phyloP scores from a whole-genome alignment of 1,284 basidiomycete species.

The Acaromyces ingoldii region DNA sequence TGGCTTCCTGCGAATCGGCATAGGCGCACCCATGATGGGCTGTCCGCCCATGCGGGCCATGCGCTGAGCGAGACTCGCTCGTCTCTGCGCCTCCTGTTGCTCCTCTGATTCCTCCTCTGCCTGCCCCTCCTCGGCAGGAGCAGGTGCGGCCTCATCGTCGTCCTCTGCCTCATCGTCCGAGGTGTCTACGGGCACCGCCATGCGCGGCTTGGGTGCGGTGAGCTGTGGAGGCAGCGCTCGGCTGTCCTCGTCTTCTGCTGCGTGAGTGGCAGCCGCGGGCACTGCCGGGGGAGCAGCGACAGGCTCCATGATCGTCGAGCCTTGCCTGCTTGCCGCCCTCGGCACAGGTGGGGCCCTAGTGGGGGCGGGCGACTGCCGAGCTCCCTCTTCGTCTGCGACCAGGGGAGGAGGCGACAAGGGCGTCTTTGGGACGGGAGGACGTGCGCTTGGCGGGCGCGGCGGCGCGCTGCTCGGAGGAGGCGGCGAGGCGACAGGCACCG shows the following conservation, averaged over 20 bases:
- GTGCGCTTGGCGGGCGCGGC: conserved; percentile 28
- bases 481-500: not conserved
- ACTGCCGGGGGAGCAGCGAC: not conserved
- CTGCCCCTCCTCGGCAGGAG: conserved; percentile 5
- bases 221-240: conserved; percentile 6
- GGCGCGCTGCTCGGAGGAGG: conserved; percentile 3
- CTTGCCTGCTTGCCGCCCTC: not conserved
- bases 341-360: conserved; percentile 4
- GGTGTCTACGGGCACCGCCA: conserved; percentile 28
- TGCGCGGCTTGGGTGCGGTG: conserved; percentile 29
- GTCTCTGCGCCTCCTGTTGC: conserved; percentile 36
- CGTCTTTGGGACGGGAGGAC: conserved; percentile 31
- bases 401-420: conserved; percentile 11
- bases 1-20: conserved; percentile 53
- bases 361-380: conserved; percentile 4
- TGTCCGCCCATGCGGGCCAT: conserved; percentile 48
- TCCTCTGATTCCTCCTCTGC: conserved; percentile 30
- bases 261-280: not conserved
- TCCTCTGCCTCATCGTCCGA: conserved; percentile 28
- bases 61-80: conserved; percentile 37
- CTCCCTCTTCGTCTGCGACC: not conserved
- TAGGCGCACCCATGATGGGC: conserved; percentile 50
- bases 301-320: not conserved
- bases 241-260: conserved; percentile 1
- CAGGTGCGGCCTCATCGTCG: conserved; percentile 5